Conservation (phyloP, 169 alveolate genomes). For the Ophryocystis elektroscirrha region DNA sequence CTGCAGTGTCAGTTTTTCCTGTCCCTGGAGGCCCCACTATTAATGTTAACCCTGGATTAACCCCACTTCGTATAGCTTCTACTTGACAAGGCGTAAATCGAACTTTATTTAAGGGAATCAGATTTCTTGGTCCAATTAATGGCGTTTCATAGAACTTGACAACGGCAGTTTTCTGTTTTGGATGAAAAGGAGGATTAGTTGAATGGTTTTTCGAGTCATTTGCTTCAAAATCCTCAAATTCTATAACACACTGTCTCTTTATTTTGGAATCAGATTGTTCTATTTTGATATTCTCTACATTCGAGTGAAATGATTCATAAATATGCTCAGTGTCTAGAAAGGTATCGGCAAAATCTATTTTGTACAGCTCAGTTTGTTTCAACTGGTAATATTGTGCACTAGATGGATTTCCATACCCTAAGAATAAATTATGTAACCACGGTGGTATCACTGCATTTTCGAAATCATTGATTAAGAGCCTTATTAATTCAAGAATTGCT, state of each 20-base stretch:
- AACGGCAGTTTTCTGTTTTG: too few species aligned
- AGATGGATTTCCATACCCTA: constrained; percentile 44
- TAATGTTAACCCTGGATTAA: constrained; percentile 58
- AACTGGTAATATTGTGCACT: constrained; percentile 25
- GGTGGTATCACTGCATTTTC: constrained; percentile 30
- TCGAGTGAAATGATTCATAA: constrained; percentile 18
- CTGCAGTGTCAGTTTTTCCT: constrained; percentile 65
- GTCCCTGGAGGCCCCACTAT: constrained; percentile 82
- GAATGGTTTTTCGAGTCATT: not conserved
- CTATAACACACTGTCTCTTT: not conserved
- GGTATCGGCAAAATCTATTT: constrained; percentile 21
- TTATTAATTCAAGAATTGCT: constrained; percentile 47
- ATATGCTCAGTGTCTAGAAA: constrained; percentile 14
- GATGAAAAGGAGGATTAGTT: too few species aligned
- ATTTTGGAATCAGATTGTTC: not conserved
- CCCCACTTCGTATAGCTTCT: constrained; percentile 55
- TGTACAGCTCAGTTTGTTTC: constrained; percentile 8
- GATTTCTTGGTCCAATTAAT: not conserved
- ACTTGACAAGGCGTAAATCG: constrained; percentile 35
- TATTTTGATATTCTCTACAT: constrained; percentile 1
- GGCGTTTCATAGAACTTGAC: too few species aligned
- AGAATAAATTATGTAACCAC: constrained; percentile 41
- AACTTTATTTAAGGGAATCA: constrained; percentile 2
- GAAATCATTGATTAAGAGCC: constrained; percentile 40
- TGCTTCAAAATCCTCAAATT: not conserved